Base-by-base conservation (phyloP, 2,329 filamentous ascomycete genomes). In the Colletotrichum sidae region DNA sequence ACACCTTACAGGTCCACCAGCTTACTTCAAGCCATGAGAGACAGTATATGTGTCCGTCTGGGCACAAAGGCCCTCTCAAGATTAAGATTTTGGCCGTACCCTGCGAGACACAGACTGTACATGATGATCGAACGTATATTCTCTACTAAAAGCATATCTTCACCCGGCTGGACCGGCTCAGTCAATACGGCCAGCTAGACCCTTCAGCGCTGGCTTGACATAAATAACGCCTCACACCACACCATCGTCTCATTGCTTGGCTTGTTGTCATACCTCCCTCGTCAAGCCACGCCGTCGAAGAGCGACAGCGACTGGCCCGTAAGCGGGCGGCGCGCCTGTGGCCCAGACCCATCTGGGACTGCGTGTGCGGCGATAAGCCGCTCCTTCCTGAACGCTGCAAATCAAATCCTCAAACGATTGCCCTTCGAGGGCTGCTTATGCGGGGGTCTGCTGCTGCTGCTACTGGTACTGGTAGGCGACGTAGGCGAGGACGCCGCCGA, bases 401-500 rank as follows among this genome's bases (percentile, higher is more conserved):
- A 34, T 25, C 37, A 46, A 60, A 17, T 56, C 56, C 38, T 10
- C n/a, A 39, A 11, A 33, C 35, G 52, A 42, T 34, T 25, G 25
- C 33, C 45, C 13, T 17, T 9, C 25, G 13, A 9, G 33, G 4
- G n/a, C n/a, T 2, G 11, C 53, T 60, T 67, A 69, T 68, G 65
- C 67, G 38, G 72, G 73, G 63, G 73, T 57, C 68, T 73, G 68
- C 69, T 82, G 75, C 72, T 84, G 80, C 77, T 84, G 81, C 83
- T 95, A 89, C 72, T 96, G 79, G 84, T 96, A 97, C 80, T 94
- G 90, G 86, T 95, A 97, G 73, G 86, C 92, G 72, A 86, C 87
- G 82, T 93, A 98, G 69, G 92, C 93, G 68, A 88, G 78, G 53
- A 88, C 84, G 70, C 90, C 94, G 72, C 93, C 93, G 70, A 95